A percentile compares a stretch with the other conserved stretches of the same genome.
These are phyloP conservation scores for Funneliformis geosporum DNA, from an alignment of 192 early-diverging fungal genomes.

Conservation along the genomic window DNA sequence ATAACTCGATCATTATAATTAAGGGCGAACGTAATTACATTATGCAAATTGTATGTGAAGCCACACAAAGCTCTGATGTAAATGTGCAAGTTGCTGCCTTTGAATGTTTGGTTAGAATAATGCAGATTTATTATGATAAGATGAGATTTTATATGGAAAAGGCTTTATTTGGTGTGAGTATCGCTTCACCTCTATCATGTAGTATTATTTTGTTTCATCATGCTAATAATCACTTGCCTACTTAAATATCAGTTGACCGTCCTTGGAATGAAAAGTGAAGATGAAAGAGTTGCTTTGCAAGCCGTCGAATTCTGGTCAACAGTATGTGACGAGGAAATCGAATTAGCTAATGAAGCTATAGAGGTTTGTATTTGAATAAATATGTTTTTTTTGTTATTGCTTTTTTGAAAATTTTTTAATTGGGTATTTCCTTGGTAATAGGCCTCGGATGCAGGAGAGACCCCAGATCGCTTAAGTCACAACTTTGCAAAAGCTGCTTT, in stretches of 20 bases:
- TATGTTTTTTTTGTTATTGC: no score
- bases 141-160: slow-evolving; percentile 98
- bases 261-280: slow-evolving; percentile 86
- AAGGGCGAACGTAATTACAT: slow-evolving; percentile 95
- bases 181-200: not conserved
- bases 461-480: slow-evolving; percentile 54
- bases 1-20: slow-evolving; percentile 8
- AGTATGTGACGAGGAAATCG: slow-evolving; percentile 93
- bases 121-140: slow-evolving; percentile 94
- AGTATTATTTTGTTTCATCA: no score
- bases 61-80: slow-evolving; percentile 75
- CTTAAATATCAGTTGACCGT: slow-evolving; percentile 70
- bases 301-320: slow-evolving; percentile 99
- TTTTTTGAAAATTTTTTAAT: not conserved
- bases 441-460: slow-evolving; percentile 54
- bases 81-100: slow-evolving; percentile 86
- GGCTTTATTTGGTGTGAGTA: slow-evolving; percentile 85
- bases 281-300: slow-evolving; percentile 89
- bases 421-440: slow-evolving; percentile 11
- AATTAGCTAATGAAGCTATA: slow-evolving; percentile 60
- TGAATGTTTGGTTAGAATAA: slow-evolving; percentile 96
- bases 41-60: slow-evolving; percentile 98
- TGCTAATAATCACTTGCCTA: not conserved
- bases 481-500: slow-evolving; percentile 80
- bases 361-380: slow-evolving; percentile 64